Evolutionary conservation across 140 eudicot genomes (phyloP).

Genomic region (Bidens hawaiensis): DNA sequence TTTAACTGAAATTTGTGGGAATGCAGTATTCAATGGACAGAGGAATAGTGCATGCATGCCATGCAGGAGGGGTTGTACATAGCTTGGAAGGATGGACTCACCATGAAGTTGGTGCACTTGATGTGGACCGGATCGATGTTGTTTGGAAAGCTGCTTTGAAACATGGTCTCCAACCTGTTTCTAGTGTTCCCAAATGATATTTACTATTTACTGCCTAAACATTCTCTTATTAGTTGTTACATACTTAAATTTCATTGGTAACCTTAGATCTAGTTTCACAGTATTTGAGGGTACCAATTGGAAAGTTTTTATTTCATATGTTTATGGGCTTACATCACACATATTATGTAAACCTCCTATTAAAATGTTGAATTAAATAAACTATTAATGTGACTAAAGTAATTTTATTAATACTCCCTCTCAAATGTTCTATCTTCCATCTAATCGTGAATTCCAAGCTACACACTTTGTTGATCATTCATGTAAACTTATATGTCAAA

Average conservation of each 20-base stretch:
- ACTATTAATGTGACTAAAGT: neutral
- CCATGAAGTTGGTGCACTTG: constrained; percentile 96
- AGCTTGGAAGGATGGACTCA: constrained; percentile 89
- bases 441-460: neutral
- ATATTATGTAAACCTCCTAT: neutral
- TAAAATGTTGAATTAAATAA: neutral
- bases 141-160: constrained; percentile 92
- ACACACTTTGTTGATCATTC: too few species aligned
- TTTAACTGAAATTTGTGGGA: neutral
- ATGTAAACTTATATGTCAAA: too few species aligned
- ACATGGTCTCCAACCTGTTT: constrained; percentile 77
- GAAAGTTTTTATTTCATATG: neutral
- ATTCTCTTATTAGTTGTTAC: too few species aligned
- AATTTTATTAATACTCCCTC: neutral
- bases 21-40: constrained; percentile 87
- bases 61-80: constrained; percentile 95
- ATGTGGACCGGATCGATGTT: constrained; percentile 73
- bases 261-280: too few species aligned
- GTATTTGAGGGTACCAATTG: too few species aligned
- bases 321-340: neutral
- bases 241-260: too few species aligned
- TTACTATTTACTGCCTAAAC: too few species aligned
- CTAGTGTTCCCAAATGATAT: constrained; percentile 31
- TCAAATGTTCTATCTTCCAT: neutral
- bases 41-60: constrained; percentile 97